Percentiles rank a stretch among this genome's conserved stretches.
phyloP scores from a whole-genome alignment of 805 yeast genomes.

The Saccharomycopsis selenospora region DNA sequence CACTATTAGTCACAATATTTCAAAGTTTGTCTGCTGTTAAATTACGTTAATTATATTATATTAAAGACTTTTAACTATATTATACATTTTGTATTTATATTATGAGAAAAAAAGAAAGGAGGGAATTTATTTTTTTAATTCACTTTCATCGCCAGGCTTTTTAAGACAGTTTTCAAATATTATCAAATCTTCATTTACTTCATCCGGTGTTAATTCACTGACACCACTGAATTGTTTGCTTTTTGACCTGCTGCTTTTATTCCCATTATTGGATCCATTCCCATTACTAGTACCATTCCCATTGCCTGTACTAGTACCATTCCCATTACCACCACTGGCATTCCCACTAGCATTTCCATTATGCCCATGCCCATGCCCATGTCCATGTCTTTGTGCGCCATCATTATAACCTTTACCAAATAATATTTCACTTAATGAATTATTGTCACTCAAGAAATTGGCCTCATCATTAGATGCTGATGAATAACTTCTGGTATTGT shows the following conservation, averaged over 20 bases:
- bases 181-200: constrained; percentile 15
- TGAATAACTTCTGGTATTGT: constrained; percentile 15
- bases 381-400: not conserved
- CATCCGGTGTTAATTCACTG: constrained; percentile 10
- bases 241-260: constrained; percentile 10
- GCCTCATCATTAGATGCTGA: constrained; percentile 19
- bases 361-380: not conserved
- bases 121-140: not conserved
- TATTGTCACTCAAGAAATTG: constrained; percentile 21
- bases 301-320: not conserved
- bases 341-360: constrained; percentile 1
- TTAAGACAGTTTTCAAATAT: constrained; percentile 15
- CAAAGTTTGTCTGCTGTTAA: too few relatives aligned
- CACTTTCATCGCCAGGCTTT: not conserved
- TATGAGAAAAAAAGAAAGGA: too few relatives aligned
- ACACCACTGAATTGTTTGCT: constrained; percentile 12
- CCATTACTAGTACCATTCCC: not conserved
- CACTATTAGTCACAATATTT: too few relatives aligned
- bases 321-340: constrained; percentile 1
- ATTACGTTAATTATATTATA: too few relatives aligned
- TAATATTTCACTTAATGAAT: constrained; percentile 19
- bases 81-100: too few relatives aligned
- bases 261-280: not conserved
- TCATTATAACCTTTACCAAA: constrained; percentile 16
- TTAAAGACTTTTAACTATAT: too few relatives aligned